Evolutionary conservation across 75 land plant species (phyloP).

Genomic region (Chamaecyparis obtusa): DNA sequence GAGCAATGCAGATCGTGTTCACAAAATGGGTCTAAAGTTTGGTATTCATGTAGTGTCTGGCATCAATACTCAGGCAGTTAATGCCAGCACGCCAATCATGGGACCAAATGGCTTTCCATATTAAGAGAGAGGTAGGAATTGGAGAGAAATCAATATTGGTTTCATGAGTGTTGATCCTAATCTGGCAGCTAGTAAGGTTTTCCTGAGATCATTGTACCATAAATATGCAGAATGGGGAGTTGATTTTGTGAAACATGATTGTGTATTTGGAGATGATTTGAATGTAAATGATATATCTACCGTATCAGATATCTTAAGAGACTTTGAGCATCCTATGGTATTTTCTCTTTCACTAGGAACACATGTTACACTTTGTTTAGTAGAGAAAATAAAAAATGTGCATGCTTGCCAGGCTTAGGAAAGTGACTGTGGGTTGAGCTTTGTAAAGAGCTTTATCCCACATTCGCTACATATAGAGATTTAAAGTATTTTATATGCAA

Average conservation of each 20-base stretch:
- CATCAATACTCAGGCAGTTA: conserved; percentile 45
- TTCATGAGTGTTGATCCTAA: conserved; percentile 77
- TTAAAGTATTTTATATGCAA: too few relatives aligned
- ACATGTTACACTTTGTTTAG: conserved; percentile 29
- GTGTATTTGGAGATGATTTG: conserved; percentile 46
- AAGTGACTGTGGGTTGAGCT: too few relatives aligned
- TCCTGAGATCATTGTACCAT: conserved; percentile 73
- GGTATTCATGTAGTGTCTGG: conserved; percentile 60
- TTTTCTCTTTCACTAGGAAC: conserved; percentile 57
- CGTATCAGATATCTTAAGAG: conserved; percentile 39
- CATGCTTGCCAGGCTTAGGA: too few relatives aligned
- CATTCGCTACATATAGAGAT: too few relatives aligned
- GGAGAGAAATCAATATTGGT: conserved; percentile 83
- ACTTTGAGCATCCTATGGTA: conserved; percentile 32
- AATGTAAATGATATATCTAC: conserved; percentile 31
- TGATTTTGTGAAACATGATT: conserved; percentile 75
- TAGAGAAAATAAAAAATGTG: conserved; percentile 11
- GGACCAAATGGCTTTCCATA: conserved; percentile 45
- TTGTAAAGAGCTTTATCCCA: too few relatives aligned
- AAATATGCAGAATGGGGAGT: conserved; percentile 97
- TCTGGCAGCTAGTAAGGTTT: conserved; percentile 73
- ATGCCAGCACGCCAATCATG: conserved; percentile 37
- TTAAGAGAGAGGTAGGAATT: conserved; percentile 33
- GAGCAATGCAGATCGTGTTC: conserved; percentile 33
- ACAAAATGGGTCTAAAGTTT: conserved; percentile 51